These are phyloP conservation scores for Blumeria graminis DNA, from an alignment of 2,329 filamentous ascomycete genomes.

Conservation along the genomic window DNA sequence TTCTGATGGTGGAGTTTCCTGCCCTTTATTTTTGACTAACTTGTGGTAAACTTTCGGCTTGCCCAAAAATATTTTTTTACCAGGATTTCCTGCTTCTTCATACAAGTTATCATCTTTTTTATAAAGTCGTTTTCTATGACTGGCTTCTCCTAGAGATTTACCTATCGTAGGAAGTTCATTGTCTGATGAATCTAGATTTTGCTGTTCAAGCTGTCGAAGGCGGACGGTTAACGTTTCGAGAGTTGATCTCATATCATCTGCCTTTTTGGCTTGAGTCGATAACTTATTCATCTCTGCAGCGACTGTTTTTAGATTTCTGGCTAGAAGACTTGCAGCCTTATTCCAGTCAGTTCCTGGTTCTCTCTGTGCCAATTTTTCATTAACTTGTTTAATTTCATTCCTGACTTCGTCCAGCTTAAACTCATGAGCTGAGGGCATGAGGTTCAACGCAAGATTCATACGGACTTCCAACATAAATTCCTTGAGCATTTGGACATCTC, in stretches of 20 bases:
- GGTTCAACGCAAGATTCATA: constrained; percentile 6
- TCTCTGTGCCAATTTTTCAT: not conserved
- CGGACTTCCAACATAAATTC: constrained; percentile 13
- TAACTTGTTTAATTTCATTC: not conserved
- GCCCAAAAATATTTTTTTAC: too few species aligned
- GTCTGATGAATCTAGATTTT: not conserved
- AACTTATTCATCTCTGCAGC: not conserved
- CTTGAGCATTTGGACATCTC: constrained; percentile 12
- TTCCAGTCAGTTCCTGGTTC: not conserved
- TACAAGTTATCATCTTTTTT: too few species aligned
- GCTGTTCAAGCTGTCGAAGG: not conserved
- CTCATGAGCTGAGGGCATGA: not conserved
- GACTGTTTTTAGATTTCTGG: not conserved
- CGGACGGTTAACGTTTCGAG: not conserved
- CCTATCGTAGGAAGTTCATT: too few species aligned
- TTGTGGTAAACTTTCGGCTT: too few species aligned
- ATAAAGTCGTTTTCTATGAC: too few species aligned
- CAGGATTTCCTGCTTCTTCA: too few species aligned
- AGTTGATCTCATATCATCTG: not conserved
- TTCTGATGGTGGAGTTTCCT: not conserved
- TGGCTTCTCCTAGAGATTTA: too few species aligned
- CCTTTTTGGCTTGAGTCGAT: not conserved
- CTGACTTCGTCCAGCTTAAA: not conserved
- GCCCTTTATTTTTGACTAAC: too few species aligned
- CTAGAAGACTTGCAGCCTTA: not conserved